Conservation (phyloP, 2,329 filamentous ascomycete genomes). For the Fusarium papillatum region DNA sequence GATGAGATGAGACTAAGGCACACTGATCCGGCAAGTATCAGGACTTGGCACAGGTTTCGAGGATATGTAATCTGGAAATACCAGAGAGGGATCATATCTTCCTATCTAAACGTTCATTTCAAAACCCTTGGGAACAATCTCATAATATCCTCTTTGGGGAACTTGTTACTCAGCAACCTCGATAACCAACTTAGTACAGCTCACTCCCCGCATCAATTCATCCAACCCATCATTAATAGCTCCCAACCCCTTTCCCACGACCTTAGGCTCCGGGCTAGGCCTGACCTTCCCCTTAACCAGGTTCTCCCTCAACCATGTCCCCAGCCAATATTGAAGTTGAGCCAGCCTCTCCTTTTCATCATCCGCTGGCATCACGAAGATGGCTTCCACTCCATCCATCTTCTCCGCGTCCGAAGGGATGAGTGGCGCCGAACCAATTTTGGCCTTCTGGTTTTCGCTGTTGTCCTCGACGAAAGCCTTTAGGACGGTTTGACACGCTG, state of each 20-base stretch:
- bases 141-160: not conserved
- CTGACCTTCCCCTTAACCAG: slow-evolving; percentile 48
- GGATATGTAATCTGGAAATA: not conserved
- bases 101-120: not conserved
- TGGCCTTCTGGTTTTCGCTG: slow-evolving; percentile 31
- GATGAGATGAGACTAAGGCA: not conserved
- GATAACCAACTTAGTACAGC: slow-evolving; percentile 57
- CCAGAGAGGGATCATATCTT: not conserved
- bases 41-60: not conserved
- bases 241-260: slow-evolving; percentile 52
- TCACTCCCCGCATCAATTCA: slow-evolving; percentile 52
- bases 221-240: slow-evolving; percentile 55
- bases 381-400: slow-evolving; percentile 50
- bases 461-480: slow-evolving; percentile 44
- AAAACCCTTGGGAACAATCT: too few species aligned
- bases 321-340: slow-evolving; percentile 57
- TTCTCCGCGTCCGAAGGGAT: slow-evolving; percentile 47
- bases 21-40: not conserved
- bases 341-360: slow-evolving; percentile 49
- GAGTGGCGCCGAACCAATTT: slow-evolving; percentile 53
- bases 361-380: slow-evolving; percentile 53
- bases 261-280: slow-evolving; percentile 54
- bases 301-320: slow-evolving; percentile 51
- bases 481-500: slow-evolving; percentile 52
- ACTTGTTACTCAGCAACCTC: slow-evolving; percentile 49